Base-by-base conservation (phyloP, 495 filamentous ascomycete genomes). In the Opeltia flavorubescens region DNA sequence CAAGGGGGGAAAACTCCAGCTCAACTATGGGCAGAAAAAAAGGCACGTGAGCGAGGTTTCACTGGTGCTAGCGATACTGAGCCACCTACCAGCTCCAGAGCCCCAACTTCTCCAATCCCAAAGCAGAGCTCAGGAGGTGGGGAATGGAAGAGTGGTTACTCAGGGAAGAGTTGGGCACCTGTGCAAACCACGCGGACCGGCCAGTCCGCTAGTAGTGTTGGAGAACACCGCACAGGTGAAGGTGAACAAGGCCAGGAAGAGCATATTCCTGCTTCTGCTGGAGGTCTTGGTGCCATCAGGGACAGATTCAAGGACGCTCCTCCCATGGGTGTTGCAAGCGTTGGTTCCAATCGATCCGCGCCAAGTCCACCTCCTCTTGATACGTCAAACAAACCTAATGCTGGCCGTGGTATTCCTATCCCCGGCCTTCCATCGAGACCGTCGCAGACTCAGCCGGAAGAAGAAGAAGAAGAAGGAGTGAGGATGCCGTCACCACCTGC, bases 21-120 rank as follows among this genome's bases (percentile, higher is more conserved):
- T 20, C 91, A 99, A 59, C 61, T 94, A 15, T 99, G 91, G 91
- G 89, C 89, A 0, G 91, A 99, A 65, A 93, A 84, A 63, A 98
- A 95, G 67, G 86, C 83, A 21, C 76, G 77, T 44, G 83, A 94
- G 57, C 71, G 80, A 17, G 83, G 79, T 23, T 51, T 60, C 27
- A 66, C 67, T 38, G 67, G 67, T 38, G 59, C 67, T 17, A 64
- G 61, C 26, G 62, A 66, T 24, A 57, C 50, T 30, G 42, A 57
- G 39, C 55, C 56, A 29, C 39, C 62, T 27, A 38, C 67, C n/a
- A 35, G 56, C 12, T 49, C 60, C 12, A 55, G 62, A 0, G 59
- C 64, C 21, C 58, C 66, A 2, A 58, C 65, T 31, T 63, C 78
- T 20, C 71, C 80, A 1, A 63, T 88, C 29, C 61, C 67, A 25